Conservation (phyloP, 768 basidiomycete genomes). For the Phanerochaete sordida region DNA sequence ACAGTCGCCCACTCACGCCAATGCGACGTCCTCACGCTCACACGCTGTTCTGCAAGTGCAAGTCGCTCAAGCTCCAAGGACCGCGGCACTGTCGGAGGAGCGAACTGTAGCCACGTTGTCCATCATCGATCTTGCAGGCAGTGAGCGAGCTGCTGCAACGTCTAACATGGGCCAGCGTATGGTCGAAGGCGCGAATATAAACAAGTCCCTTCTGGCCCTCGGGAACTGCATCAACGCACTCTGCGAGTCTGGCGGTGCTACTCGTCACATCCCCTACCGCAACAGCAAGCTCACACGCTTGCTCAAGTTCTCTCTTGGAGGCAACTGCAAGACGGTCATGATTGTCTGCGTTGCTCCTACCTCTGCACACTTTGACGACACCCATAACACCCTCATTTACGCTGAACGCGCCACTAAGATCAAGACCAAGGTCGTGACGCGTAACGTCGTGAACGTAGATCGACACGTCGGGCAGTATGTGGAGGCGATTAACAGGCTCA, state of each 20-base stretch:
- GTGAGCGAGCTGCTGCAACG: slow-evolving; percentile 94
- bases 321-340: slow-evolving; percentile 99
- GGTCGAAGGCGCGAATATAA: slow-evolving; percentile 99
- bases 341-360: slow-evolving; percentile 97
- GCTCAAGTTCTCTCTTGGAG: slow-evolving; percentile 96
- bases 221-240: slow-evolving; percentile 99
- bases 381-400: slow-evolving; percentile 96
- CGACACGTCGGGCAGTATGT: slow-evolving; percentile 95
- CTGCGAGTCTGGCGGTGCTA: slow-evolving; percentile 86
- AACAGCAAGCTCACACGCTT: slow-evolving; percentile 98
- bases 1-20: slow-evolving; percentile 93
- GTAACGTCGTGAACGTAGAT: slow-evolving; percentile 93
- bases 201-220: slow-evolving; percentile 94
- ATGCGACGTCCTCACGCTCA: slow-evolving; percentile 94
- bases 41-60: slow-evolving; percentile 98
- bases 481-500: slow-evolving; percentile 88
- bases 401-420: slow-evolving; percentile 98
- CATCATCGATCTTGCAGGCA: slow-evolving; percentile 97
- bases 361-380: slow-evolving; percentile 95
- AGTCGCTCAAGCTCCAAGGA: slow-evolving; percentile 82
- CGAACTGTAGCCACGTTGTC: slow-evolving; percentile 88
- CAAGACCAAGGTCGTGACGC: slow-evolving; percentile 94
- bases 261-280: slow-evolving; percentile 92
- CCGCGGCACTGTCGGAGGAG: slow-evolving; percentile 78
- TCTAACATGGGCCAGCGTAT: slow-evolving; percentile 97